Evolutionary conservation across 2,329 filamentous ascomycete species (phyloP), one percentile per base, ranked within the genome.

Genomic region (Leptographium radiaticola): DNA sequence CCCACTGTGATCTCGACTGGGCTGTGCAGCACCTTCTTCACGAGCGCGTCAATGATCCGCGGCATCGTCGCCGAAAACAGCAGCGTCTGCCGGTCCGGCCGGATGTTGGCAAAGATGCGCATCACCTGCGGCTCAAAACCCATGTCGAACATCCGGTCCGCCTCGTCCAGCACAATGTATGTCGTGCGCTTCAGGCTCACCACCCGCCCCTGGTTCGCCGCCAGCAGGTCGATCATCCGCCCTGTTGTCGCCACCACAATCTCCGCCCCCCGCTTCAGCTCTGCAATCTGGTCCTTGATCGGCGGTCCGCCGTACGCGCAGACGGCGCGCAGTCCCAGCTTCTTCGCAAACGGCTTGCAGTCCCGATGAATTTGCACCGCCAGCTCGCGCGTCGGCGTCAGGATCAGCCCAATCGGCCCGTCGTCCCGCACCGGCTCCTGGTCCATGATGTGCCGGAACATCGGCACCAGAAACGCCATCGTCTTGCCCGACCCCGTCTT

Each of bases 111-210:
- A 65, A 97, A 83, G 55, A 98, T 93, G 68, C 95, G 96, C 81
- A 93, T 93, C 53, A 98, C 90, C 67, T 98, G 93, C 2, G 93
- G 91, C 69, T 95, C 91, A 64, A 98, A 98, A 15, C 93, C 93
- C 93, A 98, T 97, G 67, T 98, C 93, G 66, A 97, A 96, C 93
- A 98, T 97, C 58, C 93, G 86, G 69, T 98, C 93, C 49, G 93
- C 93, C 70, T 98, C 93, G 65, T 98, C 93, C 42, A 98, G 79
- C 12, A 98, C 93, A 30, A 96, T 83, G 66, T 97, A 98, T 0
- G 89, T 93, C 13, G 95, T 88, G 58, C 93, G 80, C 60, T 80
- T 83, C 54, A 98, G 75, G 63, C 94, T 97, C 13, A 91, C 95
- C 11, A 97, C 90, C 58, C 90, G 82, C n/a, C 91, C 91, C 59